Evolutionary conservation across 2,329 filamentous ascomycete genomes (phyloP), one percentile per base, ranked within the genome.

Genomic region (Elsinoe fawcettii): DNA sequence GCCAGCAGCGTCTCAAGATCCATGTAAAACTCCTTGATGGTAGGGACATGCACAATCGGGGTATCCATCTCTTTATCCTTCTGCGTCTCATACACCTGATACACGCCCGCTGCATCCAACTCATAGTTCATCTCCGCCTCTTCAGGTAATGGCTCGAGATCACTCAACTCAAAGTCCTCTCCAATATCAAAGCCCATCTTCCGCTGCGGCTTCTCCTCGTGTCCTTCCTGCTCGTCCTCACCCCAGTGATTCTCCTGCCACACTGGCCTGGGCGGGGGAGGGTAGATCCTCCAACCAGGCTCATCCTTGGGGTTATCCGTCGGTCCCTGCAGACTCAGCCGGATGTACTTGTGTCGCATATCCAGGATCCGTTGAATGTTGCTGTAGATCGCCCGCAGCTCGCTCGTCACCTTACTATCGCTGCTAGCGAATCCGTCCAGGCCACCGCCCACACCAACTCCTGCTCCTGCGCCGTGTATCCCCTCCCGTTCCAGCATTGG

Each of bases 11-110:
- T 79, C 67, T 99, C 93, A 23, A 99, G 76, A 67, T 96, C 92
- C 77, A 96, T 88, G 71, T 97, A 99, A 67, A 91, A 99, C 66
- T 99, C 92, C 66, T 91, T 84, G 66, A 97, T 83, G 4, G 89
- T 95, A 0, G 93, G 93, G n/a, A 97, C 88, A 46, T 84, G 78
- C 51, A 96, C 80, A 14, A 90, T 82, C 0, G 92, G 90, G 16
- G 79, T 78, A 60, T 84, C 80, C 16, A 81, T 75, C 55, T 85
- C 78, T 34, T 79, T 76, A 2, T 83, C 81, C 58, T 80, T 77
- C 3, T 80, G 74, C 47, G 81, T 86, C 64, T 92, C 85, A 67
- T 90, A 96, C 1, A 99, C 89, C 68, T 99, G 93, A 69, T 89
- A 99, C 3, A 99, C 89, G 60, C 93, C 88, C 63, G 82, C 87